Base-by-base conservation (phyloP, 441 rosid species). In the Syzygium syzygioides region DNA sequence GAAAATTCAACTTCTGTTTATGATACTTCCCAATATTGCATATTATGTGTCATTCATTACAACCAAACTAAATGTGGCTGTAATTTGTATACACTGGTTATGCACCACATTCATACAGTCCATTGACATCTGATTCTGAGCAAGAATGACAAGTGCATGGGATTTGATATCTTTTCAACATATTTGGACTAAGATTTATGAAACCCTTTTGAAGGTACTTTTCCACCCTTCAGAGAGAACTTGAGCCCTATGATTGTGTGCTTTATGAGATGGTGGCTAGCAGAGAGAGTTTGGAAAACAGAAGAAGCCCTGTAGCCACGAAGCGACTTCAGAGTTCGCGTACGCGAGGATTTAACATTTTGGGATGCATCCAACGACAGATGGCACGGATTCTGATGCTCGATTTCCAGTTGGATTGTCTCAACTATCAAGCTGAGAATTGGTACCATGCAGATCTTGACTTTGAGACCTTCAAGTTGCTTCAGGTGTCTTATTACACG, bases 371-470 rank as follows among this genome's bases (percentile, higher is more conserved):
- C 91, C 98, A 97, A 89, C 92, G 97, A 23, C 98, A 95, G 93
- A 98, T 97, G 98, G 97, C 99, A 60, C 91, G 94, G 84, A 89
- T 94, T 34, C 94, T 96, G 18, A 88, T 87, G 64, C 99, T 98
- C 88, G 96, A 96, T 94, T 97, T 96, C 93, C 99, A 97, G 91
- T 93, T 95, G 48, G 99, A 95, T 90, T 96, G 98, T 92, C 93
- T 98, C 17, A 95, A 97, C 92, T 98, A 96, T 86, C 93, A 96
- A 41, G 91, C 93, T 84, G 92, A 94, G 90, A 97, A 96, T 89
- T 97, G 99, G 98, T 95, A 92, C 91, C 99, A 98, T 89, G 99
- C 99, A n/a, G 99, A 98, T 95, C 99, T 98, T 57, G 99, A 97
- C 88, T 93, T 89, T 57, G 99, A 97, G 93, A 98, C 99, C 15